Conservation (phyloP, 2,329 filamentous ascomycete species). For the Ceratocystis variospora region DNA sequence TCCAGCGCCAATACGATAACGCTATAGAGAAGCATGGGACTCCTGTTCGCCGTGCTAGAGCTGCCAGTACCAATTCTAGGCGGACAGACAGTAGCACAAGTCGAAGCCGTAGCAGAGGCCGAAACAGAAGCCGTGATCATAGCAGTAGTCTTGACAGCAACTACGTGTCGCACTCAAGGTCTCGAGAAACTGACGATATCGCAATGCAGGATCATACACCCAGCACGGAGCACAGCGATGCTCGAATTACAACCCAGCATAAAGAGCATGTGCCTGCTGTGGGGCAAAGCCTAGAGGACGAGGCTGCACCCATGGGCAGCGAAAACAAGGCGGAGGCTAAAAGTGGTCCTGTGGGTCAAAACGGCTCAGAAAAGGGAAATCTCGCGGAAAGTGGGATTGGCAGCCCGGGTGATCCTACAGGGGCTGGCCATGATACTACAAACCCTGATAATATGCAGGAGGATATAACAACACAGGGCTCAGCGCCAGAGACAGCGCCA, state of each 20-base stretch:
- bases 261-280: background rate
- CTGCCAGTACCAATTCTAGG: background rate
- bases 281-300: background rate
- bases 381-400: background rate
- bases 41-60: constrained; percentile 4
- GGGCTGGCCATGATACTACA: background rate
- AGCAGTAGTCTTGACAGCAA: background rate
- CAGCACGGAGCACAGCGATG: background rate
- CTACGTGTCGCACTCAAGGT: background rate
- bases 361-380: background rate
- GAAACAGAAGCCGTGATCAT: constrained; percentile 3
- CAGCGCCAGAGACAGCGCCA: background rate
- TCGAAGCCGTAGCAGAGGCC: background rate
- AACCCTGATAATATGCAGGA: background rate
- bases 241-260: background rate
- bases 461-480: background rate
- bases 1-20: constrained; percentile 37
- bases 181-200: background rate
- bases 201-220: background rate
- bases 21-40: constrained; percentile 24
- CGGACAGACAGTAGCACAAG: constrained; percentile 17
- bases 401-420: background rate
- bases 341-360: background rate
- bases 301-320: background rate
- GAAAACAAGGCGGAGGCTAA: background rate